Base-by-base conservation (phyloP, 2,329 filamentous ascomycete genomes). In the Arthrobotrys musiformis region DNA sequence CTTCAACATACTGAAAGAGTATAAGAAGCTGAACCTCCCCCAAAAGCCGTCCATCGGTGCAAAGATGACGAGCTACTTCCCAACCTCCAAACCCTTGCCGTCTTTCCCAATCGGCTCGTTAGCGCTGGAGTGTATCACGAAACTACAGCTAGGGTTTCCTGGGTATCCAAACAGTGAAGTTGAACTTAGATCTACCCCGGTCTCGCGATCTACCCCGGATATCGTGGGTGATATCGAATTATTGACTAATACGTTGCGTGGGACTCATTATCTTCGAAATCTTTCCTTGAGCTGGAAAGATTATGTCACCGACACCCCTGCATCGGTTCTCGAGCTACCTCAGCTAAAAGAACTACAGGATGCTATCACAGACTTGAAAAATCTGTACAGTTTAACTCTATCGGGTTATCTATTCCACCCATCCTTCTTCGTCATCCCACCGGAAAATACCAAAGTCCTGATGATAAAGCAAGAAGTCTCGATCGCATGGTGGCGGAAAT, bases 401-500 rank as follows among this genome's bases (percentile, higher is more conserved):
- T 7, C 33, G 54, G 33, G 30, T 4, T 58, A 40, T 13, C 48
- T 58, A 1, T 58, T 58, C 11, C 54, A 58, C 33, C 54, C 54
- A 1, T 40, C 54, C 2, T 58, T 58, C n/a, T 58, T 58, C 17
- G n/a, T 58, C 13, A 40, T 24, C 19, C 54, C 54, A 2, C 54
- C 54, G 2, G 54, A 37, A 8, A 58, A 58, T n/a, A 26, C 19
- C 8, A 58, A 58, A 26, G 4, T 1, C 2, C 15, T 58, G 26
- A 40, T 19, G 11, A 40, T 58, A 26, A 40, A 40, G 15, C 54
- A 58, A 28, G 33, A 40, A 26, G 30, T 58, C 8, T 58, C 54
- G 4, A 58, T 58, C 5, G 54, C 17, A 4, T 58, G 54, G 54
- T 58, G 54, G 54, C 33, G 54, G 3, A 40, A 58, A 40, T 58